These are phyloP conservation scores for Chalciporus chontae DNA, from an alignment of 768 basidiomycete genomes.

Conservation along the genomic window DNA sequence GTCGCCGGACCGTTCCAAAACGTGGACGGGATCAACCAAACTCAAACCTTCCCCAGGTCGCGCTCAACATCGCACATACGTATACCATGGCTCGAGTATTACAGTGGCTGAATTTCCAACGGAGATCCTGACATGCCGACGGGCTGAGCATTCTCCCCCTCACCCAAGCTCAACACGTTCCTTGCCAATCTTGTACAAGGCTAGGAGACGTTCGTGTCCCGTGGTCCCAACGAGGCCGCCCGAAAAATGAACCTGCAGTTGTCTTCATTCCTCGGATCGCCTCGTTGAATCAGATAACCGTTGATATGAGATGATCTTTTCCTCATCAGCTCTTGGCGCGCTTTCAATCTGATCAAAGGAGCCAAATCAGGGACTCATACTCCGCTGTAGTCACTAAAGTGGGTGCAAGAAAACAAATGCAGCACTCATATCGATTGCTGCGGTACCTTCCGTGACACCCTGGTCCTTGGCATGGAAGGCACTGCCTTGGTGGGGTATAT, in stretches of 20 bases:
- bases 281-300: constrained; percentile 28
- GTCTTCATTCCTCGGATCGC: not conserved
- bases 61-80: no score
- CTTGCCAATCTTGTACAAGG: not conserved
- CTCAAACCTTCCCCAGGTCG: no score
- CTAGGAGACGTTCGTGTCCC: not conserved
- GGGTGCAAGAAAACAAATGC: constrained; percentile 2
- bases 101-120: no score
- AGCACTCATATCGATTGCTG: constrained; percentile 9
- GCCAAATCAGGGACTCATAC: not conserved
- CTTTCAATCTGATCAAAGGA: not conserved
- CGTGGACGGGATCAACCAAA: no score
- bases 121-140: not conserved
- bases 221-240: not conserved
- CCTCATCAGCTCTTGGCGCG: constrained; percentile 10
- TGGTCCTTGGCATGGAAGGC: not conserved
- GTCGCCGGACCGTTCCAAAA: not conserved
- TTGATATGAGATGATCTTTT: constrained; percentile 8
- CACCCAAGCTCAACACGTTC: not conserved
- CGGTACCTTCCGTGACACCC: not conserved
- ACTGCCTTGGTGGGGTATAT: constrained; percentile 19
- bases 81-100: no score
- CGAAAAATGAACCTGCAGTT: not conserved
- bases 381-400: not conserved
- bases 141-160: not conserved